These are phyloP conservation scores for Chytriomyces sp. DNA, from an alignment of 192 early-diverging fungal genomes.

Conservation along the genomic window DNA sequence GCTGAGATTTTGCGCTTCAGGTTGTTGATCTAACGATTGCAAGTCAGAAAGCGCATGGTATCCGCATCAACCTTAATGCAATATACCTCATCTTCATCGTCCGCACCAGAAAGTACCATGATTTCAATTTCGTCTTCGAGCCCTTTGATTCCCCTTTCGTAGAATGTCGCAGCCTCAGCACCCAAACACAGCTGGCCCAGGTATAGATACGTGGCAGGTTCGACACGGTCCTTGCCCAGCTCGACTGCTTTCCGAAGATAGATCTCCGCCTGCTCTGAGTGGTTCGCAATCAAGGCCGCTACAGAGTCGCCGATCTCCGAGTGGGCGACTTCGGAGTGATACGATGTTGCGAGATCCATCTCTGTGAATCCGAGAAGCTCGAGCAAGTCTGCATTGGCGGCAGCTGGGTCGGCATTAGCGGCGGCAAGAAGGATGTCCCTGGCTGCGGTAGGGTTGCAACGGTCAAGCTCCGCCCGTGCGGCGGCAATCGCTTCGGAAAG, in stretches of 20 bases:
- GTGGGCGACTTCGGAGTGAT: slow-evolving; percentile 42
- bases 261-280: slow-evolving; percentile 34
- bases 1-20: slow-evolving; percentile 74
- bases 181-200: slow-evolving; percentile 59
- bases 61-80: not conserved
- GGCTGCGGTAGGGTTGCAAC: slow-evolving; percentile 76
- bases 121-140: slow-evolving; percentile 43
- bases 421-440: slow-evolving; percentile 66
- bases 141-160: slow-evolving; percentile 47
- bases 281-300: slow-evolving; percentile 17
- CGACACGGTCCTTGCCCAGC: slow-evolving; percentile 69
- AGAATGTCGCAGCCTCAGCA: slow-evolving; percentile 48
- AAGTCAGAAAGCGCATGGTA: not conserved
- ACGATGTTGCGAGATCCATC: slow-evolving; percentile 74
- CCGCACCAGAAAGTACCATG: slow-evolving; percentile 1
- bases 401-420: slow-evolving; percentile 52
- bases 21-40: slow-evolving; percentile 41
- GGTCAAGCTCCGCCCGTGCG: slow-evolving; percentile 61
- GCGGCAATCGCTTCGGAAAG: not conserved
- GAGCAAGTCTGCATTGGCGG: slow-evolving; percentile 39
- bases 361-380: slow-evolving; percentile 75
- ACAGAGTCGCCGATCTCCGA: slow-evolving; percentile 51
- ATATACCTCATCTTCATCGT: slow-evolving; percentile 4
- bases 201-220: slow-evolving; percentile 79
- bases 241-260: slow-evolving; percentile 73